A percentile compares a stretch with the other conserved stretches of the same genome.
phyloP scores from a whole-genome alignment of 2,329 filamentous ascomycete species.

The Nigrospora sphaerica region DNA sequence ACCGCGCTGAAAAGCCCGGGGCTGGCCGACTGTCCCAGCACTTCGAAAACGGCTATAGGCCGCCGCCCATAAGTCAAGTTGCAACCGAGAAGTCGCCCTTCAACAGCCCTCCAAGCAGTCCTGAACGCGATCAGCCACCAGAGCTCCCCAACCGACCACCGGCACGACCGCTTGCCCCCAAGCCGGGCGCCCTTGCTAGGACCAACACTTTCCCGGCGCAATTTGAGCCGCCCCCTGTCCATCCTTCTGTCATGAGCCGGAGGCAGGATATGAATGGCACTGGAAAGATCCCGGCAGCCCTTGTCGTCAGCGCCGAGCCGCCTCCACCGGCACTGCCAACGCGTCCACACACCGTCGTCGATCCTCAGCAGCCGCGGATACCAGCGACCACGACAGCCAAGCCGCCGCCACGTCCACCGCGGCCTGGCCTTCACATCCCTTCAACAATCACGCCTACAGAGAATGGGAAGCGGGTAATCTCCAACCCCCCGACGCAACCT shows the following conservation, averaged over 20 bases:
- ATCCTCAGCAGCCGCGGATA: constrained; percentile 19
- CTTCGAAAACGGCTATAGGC: constrained; percentile 18
- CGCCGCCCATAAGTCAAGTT: constrained; percentile 28
- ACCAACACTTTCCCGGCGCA: constrained; percentile 23
- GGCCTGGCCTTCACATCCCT: constrained; percentile 20
- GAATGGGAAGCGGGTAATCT: constrained; percentile 31
- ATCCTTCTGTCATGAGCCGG: constrained; percentile 37
- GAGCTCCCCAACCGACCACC: constrained; percentile 41
- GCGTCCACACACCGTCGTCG: constrained; percentile 33
- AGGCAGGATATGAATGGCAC: constrained; percentile 34
- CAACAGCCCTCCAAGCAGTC: constrained; percentile 73
- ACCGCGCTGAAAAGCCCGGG: constrained; percentile 73
- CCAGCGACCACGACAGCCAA: constrained; percentile 19
- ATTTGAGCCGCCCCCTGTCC: constrained; percentile 47
- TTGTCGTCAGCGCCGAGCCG: constrained; percentile 32
- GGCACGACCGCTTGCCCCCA: constrained; percentile 31
- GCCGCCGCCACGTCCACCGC: constrained; percentile 38
- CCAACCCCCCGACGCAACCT: constrained; percentile 37
- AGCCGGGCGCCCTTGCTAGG: constrained; percentile 15
- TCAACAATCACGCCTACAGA: background rate
- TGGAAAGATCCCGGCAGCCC: constrained; percentile 26
- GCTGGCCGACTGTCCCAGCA: constrained; percentile 39
- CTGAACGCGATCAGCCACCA: constrained; percentile 43
- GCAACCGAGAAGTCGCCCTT: constrained; percentile 65
- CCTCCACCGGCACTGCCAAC: constrained; percentile 43